Conservation (phyloP, 495 filamentous ascomycete genomes). For the Lindgomyces ingoldianus region DNA sequence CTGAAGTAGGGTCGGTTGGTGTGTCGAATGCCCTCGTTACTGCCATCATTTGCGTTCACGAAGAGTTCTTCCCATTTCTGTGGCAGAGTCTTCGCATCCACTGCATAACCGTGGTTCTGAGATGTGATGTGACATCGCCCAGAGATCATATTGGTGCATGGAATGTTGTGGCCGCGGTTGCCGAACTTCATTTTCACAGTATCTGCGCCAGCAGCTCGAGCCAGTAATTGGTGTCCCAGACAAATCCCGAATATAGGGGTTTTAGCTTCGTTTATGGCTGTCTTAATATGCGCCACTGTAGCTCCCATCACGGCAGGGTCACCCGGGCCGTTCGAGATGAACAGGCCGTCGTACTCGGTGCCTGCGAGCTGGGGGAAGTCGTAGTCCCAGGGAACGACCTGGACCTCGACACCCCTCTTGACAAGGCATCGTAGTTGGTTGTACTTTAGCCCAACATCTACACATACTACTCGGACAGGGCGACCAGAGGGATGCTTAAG, state of each 20-base stretch:
- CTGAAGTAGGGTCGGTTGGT: constrained; percentile 86
- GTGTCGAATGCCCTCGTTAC: constrained; percentile 96
- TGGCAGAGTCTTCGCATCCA: constrained; percentile 75
- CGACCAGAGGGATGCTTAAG: constrained; percentile 86
- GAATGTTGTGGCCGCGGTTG: constrained; percentile 98
- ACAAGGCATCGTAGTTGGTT: constrained; percentile 95
- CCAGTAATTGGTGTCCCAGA: constrained; percentile 91
- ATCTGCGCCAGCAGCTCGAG: constrained; percentile 82
- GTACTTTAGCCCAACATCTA: constrained; percentile 96
- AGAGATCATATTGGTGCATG: constrained; percentile 89
- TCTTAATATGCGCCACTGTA: constrained; percentile 73
- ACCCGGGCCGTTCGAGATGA: constrained; percentile 96
- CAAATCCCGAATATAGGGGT: constrained; percentile 97
- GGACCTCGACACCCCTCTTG: constrained; percentile 86
- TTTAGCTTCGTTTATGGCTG: constrained; percentile 68
- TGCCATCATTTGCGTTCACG: constrained; percentile 96
- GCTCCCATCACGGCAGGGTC: constrained; percentile 80
- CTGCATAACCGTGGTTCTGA: constrained; percentile 95
- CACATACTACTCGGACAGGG: constrained; percentile 78
- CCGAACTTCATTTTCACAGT: constrained; percentile 98
- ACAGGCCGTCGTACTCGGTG: constrained; percentile 89
- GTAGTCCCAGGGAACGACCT: constrained; percentile 94
- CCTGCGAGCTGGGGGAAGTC: constrained; percentile 74
- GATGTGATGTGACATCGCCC: constrained; percentile 98
- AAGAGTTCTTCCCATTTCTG: constrained; percentile 87